Conservation (phyloP, 768 basidiomycete genomes). For the Macrolepiota albuminosa region DNA sequence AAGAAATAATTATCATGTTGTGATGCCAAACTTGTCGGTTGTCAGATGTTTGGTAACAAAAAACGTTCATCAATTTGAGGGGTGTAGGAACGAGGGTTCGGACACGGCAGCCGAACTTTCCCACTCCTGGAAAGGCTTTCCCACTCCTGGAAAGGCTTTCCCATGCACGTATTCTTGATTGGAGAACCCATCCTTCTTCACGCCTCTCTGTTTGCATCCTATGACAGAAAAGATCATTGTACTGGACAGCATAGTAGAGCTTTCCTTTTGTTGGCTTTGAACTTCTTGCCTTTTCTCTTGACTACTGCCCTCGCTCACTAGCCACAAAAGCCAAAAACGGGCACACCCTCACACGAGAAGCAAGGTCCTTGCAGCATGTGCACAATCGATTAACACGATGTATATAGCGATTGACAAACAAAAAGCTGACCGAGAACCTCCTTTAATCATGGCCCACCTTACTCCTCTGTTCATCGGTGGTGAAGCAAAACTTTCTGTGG, state of each 20-base stretch:
- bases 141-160: not conserved
- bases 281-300: not conserved
- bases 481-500: constrained; percentile 27
- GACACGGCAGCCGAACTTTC: not conserved
- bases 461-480: constrained; percentile 40
- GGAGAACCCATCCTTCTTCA: not conserved
- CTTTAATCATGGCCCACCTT: constrained; percentile 18
- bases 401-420: not conserved
- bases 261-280: not conserved
- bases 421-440: not conserved
- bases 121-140: not conserved
- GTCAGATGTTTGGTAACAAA: not conserved
- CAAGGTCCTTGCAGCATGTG: not conserved
- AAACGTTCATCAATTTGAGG: too few species aligned
- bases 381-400: not conserved
- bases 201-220: not conserved
- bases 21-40: not conserved
- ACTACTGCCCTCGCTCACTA: not conserved
- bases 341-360: not conserved
- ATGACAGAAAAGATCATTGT: not conserved
- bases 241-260: not conserved
- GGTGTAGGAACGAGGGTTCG: not conserved
- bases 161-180: not conserved
- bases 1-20: not conserved
- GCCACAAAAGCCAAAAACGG: not conserved